These are phyloP conservation scores for Microcyclospora tardicrescens DNA, from an alignment of 2,329 filamentous ascomycete species.

Conservation along the genomic window DNA sequence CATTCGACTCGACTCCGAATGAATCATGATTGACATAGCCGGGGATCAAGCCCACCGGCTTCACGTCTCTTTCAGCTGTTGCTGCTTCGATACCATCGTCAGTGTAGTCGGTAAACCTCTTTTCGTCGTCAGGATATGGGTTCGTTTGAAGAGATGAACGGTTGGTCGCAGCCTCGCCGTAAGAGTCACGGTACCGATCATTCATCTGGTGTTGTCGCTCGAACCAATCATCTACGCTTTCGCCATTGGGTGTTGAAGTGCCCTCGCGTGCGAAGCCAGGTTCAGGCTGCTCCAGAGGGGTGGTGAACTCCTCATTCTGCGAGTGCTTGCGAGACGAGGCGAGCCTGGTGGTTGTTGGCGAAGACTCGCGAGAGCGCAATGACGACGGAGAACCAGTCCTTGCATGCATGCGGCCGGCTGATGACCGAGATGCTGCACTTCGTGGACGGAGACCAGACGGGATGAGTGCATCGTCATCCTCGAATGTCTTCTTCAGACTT, in stretches of 20 bases:
- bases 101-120: conserved; percentile 37
- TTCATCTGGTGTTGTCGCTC: conserved; percentile 46
- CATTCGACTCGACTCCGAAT: conserved; percentile 69
- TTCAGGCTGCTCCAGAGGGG: conserved; percentile 24
- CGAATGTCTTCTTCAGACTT: conserved; percentile 44
- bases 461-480: conserved; percentile 40
- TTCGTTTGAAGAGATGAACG: conserved; percentile 32
- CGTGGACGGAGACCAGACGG: conserved; percentile 20
- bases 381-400: conserved; percentile 44
- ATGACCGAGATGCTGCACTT: conserved; percentile 37
- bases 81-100: conserved; percentile 43
- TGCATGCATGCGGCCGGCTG: conserved; percentile 45
- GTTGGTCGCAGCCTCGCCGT: conserved; percentile 13
- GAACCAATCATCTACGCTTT: conserved; percentile 37
- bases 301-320: conserved; percentile 31
- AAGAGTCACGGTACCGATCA: conserved; percentile 27
- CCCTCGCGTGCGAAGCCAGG: conserved; percentile 36
- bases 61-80: conserved; percentile 54
- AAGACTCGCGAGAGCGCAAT: conserved; percentile 45
- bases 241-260: conserved; percentile 12
- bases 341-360: conserved; percentile 42
- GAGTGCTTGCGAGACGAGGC: conserved; percentile 41
- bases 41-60: conserved; percentile 56
- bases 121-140: conserved; percentile 41
- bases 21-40: conserved; percentile 57